Conservation (phyloP, 176 grass and related monocot genomes). For the Microstegium vimineum region DNA sequence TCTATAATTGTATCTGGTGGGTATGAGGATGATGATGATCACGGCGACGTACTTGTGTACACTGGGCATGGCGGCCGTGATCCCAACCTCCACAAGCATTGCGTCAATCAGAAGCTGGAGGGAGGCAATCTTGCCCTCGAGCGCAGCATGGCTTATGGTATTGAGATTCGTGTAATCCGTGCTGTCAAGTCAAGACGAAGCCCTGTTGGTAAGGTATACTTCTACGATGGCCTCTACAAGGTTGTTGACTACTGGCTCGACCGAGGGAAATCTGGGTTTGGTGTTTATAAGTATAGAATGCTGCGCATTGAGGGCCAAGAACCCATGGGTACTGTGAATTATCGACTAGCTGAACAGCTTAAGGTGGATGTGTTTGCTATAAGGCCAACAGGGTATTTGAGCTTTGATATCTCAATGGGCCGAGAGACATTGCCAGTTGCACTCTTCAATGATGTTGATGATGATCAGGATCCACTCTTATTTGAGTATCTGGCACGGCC, state of each 20-base stretch:
- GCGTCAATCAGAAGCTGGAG: slow-evolving; percentile 74
- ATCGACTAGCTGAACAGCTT: slow-evolving; percentile 62
- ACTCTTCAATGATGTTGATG: slow-evolving; percentile 85
- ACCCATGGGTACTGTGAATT: slow-evolving; percentile 82
- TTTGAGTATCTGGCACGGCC: slow-evolving; percentile 80
- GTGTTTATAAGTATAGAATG: slow-evolving; percentile 91
- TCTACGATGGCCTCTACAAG: slow-evolving; percentile 96
- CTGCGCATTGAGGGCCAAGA: slow-evolving; percentile 89
- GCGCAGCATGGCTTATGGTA: slow-evolving; percentile 91
- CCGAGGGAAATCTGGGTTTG: slow-evolving; percentile 76
- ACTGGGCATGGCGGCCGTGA: slow-evolving; percentile 91
- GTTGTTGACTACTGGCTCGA: slow-evolving; percentile 87
- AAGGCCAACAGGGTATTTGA: slow-evolving; percentile 74
- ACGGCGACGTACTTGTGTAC: slow-evolving; percentile 80
- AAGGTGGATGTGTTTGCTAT: slow-evolving; percentile 55
- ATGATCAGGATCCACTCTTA: slow-evolving; percentile 73
- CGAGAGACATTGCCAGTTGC: slow-evolving; percentile 62
- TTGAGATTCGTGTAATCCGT: slow-evolving; percentile 90
- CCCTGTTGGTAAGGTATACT: slow-evolving; percentile 68
- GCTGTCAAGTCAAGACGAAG: slow-evolving; percentile 51
- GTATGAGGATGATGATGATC: slow-evolving; percentile 97
- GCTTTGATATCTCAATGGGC: slow-evolving; percentile 80
- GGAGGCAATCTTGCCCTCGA: slow-evolving; percentile 91
- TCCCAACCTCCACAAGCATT: slow-evolving; percentile 64
- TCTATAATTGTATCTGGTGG: slow-evolving; percentile 94